Evolutionary conservation across 2,329 filamentous ascomycete species (phyloP), one percentile per base, ranked within the genome.

Genomic region (Pseudogymnoascus sp.): DNA sequence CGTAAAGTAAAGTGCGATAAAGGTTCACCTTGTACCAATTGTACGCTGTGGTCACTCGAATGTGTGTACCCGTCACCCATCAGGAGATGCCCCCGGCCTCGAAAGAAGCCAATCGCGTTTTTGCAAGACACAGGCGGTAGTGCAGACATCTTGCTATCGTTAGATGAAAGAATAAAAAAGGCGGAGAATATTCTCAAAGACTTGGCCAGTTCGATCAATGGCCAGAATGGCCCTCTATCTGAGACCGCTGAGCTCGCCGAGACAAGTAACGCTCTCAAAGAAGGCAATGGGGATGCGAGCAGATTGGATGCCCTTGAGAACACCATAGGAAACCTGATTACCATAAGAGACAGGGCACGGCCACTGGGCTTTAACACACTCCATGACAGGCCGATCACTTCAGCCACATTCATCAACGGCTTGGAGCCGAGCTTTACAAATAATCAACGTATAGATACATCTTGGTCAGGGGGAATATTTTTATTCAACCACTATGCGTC

Each of bases 1-100:
- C 44, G 44, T 55, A 55, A 55, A 55, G 27, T 55, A 55, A 55
- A 55, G 27, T 55, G 44, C 44, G 13, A 55, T 27, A 55, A 33
- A 55, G 31, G 44, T 27, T 55, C n/a, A 55, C 44, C 44, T 33
- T 55, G 44, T 27, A 55, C 12, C 44, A 55, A 33, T 55, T 55
- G 44, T 55, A 55, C 44, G 27, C 27, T 55, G n/a, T 55, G 44
- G 44, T 55, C 44, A 17, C 27, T 55, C 31, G 44, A 55, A 55
- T 55, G 44, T n/a, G 44, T 33, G n/a, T 55, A 55, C n/a, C 44
- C 44, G 12, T 51, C 44, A 9, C 44, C 44, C 8, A 51, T 51
- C n/a, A 51, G 44, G 44, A 51, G 44, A 29, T 51, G 44, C n/a
- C n/a, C 25, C 44, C 44, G 44, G n/a, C 27, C 44, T 31, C 13